These are phyloP conservation scores for Rubus parviflorus DNA, from an alignment of 306 rosid species.

Conservation along the genomic window DNA sequence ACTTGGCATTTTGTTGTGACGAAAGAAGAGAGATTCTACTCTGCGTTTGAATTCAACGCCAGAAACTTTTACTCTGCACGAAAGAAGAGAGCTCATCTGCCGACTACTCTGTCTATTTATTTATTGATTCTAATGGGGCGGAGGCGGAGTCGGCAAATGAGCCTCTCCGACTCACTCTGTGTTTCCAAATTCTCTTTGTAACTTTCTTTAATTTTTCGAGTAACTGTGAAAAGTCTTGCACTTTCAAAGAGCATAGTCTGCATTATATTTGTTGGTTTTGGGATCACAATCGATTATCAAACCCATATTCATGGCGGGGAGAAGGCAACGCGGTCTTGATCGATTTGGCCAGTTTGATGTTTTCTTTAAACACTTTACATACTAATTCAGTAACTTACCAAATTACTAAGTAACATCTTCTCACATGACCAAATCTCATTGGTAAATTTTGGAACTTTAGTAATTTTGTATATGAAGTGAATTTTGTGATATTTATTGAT, in stretches of 20 bases:
- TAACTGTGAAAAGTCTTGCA: too few species aligned
- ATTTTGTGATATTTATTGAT: conserved; percentile 11
- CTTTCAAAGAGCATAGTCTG: too few species aligned
- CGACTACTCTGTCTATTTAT: too few species aligned
- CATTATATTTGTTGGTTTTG: too few species aligned
- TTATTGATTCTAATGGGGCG: too few species aligned
- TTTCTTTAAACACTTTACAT: background rate
- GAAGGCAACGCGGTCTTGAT: conserved; percentile 33
- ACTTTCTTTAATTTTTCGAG: too few species aligned
- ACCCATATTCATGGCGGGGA: conserved; percentile 39
- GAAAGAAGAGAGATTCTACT: background rate
- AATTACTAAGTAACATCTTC: too few species aligned
- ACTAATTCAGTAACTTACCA: too few species aligned
- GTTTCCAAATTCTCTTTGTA: background rate
- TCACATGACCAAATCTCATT: background rate
- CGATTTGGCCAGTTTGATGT: conserved; percentile 30
- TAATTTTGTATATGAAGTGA: background rate
- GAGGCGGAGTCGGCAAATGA: background rate
- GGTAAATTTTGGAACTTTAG: background rate
- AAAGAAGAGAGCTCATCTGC: too few species aligned
- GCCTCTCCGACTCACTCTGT: background rate
- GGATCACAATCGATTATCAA: background rate
- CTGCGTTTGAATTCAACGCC: background rate
- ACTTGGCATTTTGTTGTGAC: background rate
- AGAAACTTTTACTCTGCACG: background rate